Base-by-base conservation (phyloP, 1,284 basidiomycete genomes). In the Kalmanozyma brasiliensis region DNA sequence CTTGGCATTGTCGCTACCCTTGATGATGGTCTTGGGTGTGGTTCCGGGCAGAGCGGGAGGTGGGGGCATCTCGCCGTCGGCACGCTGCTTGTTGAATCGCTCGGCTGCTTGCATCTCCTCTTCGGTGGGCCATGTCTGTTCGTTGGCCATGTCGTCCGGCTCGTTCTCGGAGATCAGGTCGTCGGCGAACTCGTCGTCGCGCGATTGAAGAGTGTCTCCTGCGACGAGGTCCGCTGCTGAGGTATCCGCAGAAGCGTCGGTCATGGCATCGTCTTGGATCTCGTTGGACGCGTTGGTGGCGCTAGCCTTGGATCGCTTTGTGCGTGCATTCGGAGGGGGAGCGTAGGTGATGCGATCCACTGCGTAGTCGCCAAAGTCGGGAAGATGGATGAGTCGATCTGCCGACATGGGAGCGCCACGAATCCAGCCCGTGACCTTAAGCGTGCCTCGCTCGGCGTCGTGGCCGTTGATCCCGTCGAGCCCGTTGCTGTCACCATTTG, bases 111-210 rank as follows among this genome's bases (percentile, higher is more conserved):
- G 61, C 89, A 98, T 92, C 82, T 98, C 95, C 74, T 98, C 95
- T 81, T 98, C 94, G 0, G 94, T 97, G 0, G 95, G 95, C 94
- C 95, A 98, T 0, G 95, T 98, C 83, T 98, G 95, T 79, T 98
- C 95, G 79, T 95, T 95, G 14, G 87, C 88, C 83, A 97, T 86
- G 60, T 92, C 88, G 75, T 98, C 93, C 0, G 91, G 91, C 29
- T 90, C 88, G 78, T 98, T 97, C 60, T 88, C 90, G 1, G 91
- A 92, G 2, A 92, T 87, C 26, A 98, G 85, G 6, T 94, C 95
- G 81, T 98, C 95, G 1, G 91, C 92, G 1, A 88, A 85, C 8
- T 89, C 89, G 0, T 86, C 82, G 9, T 81, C 69, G 19, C 78
- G 49, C 88, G 85, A 10, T 87, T 87, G 83, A 88, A 88, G 2